Conservation (phyloP, 345 rosid genomes). For the Arabis alpina region DNA sequence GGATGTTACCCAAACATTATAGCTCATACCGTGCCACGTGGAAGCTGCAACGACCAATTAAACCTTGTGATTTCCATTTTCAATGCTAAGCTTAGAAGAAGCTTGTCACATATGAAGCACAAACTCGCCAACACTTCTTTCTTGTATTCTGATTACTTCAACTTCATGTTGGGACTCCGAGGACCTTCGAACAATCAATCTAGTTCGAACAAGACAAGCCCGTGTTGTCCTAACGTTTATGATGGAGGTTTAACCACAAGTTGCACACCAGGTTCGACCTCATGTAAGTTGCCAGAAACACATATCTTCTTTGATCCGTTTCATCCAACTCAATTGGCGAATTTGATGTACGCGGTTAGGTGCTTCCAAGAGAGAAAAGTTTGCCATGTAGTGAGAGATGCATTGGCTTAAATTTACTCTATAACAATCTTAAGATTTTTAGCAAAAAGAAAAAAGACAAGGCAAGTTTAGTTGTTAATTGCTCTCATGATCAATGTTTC, state of each 20-base stretch:
- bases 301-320: slow-evolving; percentile 38
- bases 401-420: not conserved
- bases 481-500: not conserved
- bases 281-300: slow-evolving; percentile 27
- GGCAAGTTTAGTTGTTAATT: not conserved
- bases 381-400: slow-evolving; percentile 21
- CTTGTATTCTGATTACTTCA: slow-evolving; percentile 39
- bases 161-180: slow-evolving; percentile 34
- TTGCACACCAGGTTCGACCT: not conserved
- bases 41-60: slow-evolving; percentile 20
- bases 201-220: slow-evolving; percentile 32
- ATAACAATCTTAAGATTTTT: not conserved
- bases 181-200: slow-evolving; percentile 30
- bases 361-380: slow-evolving; percentile 32
- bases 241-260: slow-evolving; percentile 14
- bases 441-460: no score
- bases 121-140: slow-evolving; percentile 14
- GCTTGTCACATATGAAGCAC: not conserved
- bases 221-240: slow-evolving; percentile 38
- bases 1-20: slow-evolving; percentile 42
- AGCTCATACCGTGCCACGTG: slow-evolving; percentile 13
- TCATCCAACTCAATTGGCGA: slow-evolving; percentile 41
- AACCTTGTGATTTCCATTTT: slow-evolving; percentile 18
- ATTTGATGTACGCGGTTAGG: slow-evolving; percentile 20
- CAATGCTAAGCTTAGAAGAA: slow-evolving; percentile 26